Evolutionary conservation across 2,329 filamentous ascomycete species (phyloP), one percentile per base, ranked within the genome.

Genomic region (Fusarium coffeatum): DNA sequence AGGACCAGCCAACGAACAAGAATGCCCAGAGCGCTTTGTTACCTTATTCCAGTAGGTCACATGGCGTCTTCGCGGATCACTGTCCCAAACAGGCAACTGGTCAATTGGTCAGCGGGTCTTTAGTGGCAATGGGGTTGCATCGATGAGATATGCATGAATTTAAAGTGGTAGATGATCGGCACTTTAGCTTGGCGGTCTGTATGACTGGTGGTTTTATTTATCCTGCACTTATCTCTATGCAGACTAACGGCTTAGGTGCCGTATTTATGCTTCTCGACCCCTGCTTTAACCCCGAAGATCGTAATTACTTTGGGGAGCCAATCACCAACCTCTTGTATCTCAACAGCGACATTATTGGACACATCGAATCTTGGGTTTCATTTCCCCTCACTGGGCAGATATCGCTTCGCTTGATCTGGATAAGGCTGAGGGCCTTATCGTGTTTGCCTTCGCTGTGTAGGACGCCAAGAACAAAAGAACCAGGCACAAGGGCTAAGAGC

Each of bases 141-240:
- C 34, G 34, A 6, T 8, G 30, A 40, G 50, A 58, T 61, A 61
- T 61, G 43, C 45, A 61, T 61, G 41, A 32, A 42, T 28, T 46
- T 34, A 54, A 61, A 53, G 3, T 61, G 18, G 56, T 60, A 62
- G 23, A 61, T 62, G 25, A 62, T 61, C 45, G 28, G 16, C 59
- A 43, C 2, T 3, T 25, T 22, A 20, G 45, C 59, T 61, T 54
- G 45, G 59, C 43, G 5, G 18, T 27, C 56, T 60, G 49, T 13
- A 1, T 62, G 2, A 62, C 37, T 62, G 56, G 59, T 62, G 59
- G 59, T 22, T 28, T 37, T 45, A 22, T 32, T 28, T 27, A 28
- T 48, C 4, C n/a, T 12, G 18, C 7, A 30, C n/a, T 22, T n/a
- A 13, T n/a, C 45, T 18, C 27, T 30, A 22, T 8, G 12, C n/a